Base-by-base conservation (phyloP, 768 basidiomycete genomes). In the Tremella fuciformis region DNA sequence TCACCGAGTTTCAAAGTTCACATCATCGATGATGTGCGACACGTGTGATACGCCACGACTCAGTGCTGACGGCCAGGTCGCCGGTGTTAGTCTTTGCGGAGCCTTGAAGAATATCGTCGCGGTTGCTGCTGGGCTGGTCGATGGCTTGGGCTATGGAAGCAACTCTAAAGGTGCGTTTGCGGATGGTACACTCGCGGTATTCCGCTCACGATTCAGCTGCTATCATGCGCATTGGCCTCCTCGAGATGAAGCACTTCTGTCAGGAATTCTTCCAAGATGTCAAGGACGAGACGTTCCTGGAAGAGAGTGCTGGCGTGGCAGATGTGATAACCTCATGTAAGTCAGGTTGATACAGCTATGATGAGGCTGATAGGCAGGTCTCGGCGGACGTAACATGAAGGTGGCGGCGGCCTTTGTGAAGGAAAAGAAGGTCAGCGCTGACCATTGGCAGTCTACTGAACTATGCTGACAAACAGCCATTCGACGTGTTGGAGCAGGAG, bases 51-150 rank as follows among this genome's bases (percentile, higher is more conserved):
- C 3, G 4, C 29, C 18, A 7, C 29, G 41, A 29, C 3, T n/a
- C 18, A 8, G 9, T 8, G 11, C 51, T 52, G 51, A 52, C 22
- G 8, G 3, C 22, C 50, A 73, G 71, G 71, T 81, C 4, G 70
- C 78, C 11, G 81, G 81, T 40, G 80, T 81, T 21, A 74, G 69
- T 24, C 75, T 81, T 24, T 80, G 80, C 50, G 81, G 81, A 1
- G 81, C 80, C 7, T 66, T 81, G 25, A 81, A 81, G 75, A 80
- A 79, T 62, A 77, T 81, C 53, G 80, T 81, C 0, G 80, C 81
- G 8, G 76, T 81, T 21, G 81, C 79, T 18, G 80, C 80, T 16
- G 80, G 81, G 0, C 73, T 81, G 39, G 63, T 76, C 19, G 81
- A 81, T 54, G 81, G 81, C 13, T 59, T 81, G 1, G 72, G 71